Evolutionary conservation across 75 land plant species (phyloP).

Genomic region (Larix kaempferi): DNA sequence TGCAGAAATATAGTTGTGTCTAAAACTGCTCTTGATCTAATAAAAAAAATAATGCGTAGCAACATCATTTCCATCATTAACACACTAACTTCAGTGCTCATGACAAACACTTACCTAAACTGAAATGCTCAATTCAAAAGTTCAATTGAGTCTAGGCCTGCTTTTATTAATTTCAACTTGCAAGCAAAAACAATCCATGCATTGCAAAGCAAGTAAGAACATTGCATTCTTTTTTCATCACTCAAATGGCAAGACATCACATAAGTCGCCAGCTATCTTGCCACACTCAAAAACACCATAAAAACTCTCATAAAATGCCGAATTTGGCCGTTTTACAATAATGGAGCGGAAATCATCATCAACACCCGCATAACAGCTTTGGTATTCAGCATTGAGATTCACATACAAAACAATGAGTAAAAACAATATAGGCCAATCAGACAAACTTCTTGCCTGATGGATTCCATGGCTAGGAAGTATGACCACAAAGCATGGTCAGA

Average conservation of each 20-base stretch:
- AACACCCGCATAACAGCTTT: background rate
- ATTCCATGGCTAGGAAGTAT: background rate
- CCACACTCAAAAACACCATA: background rate
- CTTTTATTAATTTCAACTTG: slow-evolving; percentile 1
- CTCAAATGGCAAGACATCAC: slow-evolving; percentile 7
- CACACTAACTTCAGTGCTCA: too few species aligned
- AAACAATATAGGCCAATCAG: background rate
- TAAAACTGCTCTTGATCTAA: background rate
- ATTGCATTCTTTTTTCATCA: slow-evolving; percentile 4
- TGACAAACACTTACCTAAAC: background rate
- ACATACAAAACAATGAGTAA: background rate
- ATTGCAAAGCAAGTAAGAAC: slow-evolving; percentile 3
- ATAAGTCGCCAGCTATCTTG: background rate
- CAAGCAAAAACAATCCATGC: background rate
- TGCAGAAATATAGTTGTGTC: background rate
- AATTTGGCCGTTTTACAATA: background rate
- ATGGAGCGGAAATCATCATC: slow-evolving; percentile 2
- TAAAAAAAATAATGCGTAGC: background rate
- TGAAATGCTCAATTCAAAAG: background rate
- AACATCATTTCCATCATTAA: background rate
- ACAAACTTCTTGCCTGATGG: slow-evolving; percentile 8
- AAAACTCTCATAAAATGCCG: background rate
- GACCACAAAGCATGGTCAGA: background rate
- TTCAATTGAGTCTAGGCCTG: slow-evolving; percentile 1
- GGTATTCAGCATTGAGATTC: background rate